Percentiles rank a stretch among this genome's conserved stretches.
These are phyloP conservation scores for Neurospora intermedia DNA, from an alignment of 495 filamentous ascomycete species.

Conservation along the genomic window DNA sequence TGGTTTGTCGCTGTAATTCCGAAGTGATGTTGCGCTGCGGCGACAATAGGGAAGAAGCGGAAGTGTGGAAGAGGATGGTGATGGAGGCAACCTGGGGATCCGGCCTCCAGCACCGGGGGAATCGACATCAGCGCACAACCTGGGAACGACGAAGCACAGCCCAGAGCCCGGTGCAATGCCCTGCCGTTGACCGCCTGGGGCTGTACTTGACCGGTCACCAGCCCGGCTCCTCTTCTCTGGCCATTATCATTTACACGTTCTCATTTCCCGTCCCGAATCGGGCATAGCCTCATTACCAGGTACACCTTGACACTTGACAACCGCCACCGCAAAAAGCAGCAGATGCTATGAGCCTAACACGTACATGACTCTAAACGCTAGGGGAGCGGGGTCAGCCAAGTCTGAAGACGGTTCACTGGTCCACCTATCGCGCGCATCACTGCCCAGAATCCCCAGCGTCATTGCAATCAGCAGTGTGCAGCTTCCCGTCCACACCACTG, in stretches of 20 bases:
- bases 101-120: neutral
- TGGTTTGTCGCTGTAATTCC: conserved; percentile 1
- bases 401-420: neutral
- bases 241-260: neutral
- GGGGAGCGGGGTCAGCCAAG: neutral
- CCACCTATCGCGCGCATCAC: neutral
- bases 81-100: conserved; percentile 6
- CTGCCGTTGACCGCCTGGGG: neutral
- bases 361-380: neutral
- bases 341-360: neutral
- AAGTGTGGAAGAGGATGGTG: conserved; percentile 13
- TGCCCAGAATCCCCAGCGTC: neutral
- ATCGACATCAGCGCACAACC: neutral
- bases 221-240: neutral
- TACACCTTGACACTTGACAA: neutral
- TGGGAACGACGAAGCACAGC: neutral
- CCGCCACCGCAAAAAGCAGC: neutral
- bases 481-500: neutral
- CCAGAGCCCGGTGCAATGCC: neutral
- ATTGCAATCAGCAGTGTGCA: neutral
- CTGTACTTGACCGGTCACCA: neutral
- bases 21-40: neutral
- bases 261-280: neutral
- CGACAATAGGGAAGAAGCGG: conserved; percentile 5
- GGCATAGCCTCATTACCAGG: neutral